Base-by-base conservation (phyloP, 257 asterid species). In the Jaltomata sinuosa region DNA sequence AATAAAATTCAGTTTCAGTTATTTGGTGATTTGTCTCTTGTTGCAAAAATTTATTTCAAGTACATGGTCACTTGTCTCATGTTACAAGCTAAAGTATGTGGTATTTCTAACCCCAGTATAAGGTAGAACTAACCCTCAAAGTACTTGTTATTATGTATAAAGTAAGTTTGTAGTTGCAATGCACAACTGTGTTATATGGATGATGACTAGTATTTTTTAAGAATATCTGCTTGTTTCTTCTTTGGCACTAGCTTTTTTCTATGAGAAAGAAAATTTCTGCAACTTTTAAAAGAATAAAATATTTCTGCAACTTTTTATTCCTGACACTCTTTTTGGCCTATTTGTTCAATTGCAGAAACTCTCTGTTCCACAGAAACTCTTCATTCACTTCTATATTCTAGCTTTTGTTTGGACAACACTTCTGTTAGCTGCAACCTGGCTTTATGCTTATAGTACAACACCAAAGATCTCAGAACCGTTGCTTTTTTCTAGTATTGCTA, bases 341-440 rank as follows among this genome's bases (percentile, higher is more conserved):
- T 81, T 83, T 22, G 79, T 82, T 68, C 16, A 38, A 42, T 18
- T 87, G 93, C 95, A 96, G 99, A 93, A 88, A 88, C 85, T 93
- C 84, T 84, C 92, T 32, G 92, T 96, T 61, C 98, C 98, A 21
- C 98, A 94, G 88, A 94, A 88, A 83, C 91, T 87, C 90, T 96
- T 96, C 85, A 83, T 91, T 85, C 99, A 96, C 89, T 96, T 96
- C 85, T 94, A 96, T 86, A 69, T 90, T 47, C 54, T 96, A 86
- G 98, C 89, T 36, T 92, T 87, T 88, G 68, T 84, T 72, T 94
- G 98, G 98, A 94, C 90, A 45, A 88, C 92, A 5, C 59, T 90
- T 87, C 92, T 96, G 89, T 91, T 96, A 80, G 88, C 83, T 88
- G 84, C 89, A 25, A 94, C 97, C 22, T 96, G 95, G 97, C 54